Evolutionary conservation across 2,329 filamentous ascomycete genomes (phyloP).

Genomic region (Pleurostoma richardsiae): DNA sequence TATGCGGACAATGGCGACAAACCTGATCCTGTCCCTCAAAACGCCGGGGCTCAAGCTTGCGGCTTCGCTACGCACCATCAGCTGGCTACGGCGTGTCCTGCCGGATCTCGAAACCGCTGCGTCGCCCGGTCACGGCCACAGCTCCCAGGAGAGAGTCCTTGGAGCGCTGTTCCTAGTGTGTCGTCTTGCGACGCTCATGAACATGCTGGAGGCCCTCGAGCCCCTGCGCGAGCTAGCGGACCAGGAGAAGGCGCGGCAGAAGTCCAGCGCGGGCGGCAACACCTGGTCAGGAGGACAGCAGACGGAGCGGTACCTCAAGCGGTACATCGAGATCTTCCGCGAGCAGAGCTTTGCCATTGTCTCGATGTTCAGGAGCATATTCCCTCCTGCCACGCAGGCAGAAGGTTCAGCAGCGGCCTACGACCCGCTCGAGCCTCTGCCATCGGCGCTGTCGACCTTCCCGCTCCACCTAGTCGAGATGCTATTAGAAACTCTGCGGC

Average conservation of each 20-base stretch:
- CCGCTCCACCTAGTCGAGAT: constrained; percentile 78
- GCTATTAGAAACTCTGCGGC: constrained; percentile 68
- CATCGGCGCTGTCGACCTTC: constrained; percentile 77
- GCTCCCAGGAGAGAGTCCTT: constrained; percentile 58
- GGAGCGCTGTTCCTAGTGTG: constrained; percentile 85
- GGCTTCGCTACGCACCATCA: constrained; percentile 82
- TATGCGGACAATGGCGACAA: constrained; percentile 83
- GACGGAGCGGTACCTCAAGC: constrained; percentile 88
- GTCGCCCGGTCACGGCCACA: constrained; percentile 19
- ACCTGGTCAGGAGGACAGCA: constrained; percentile 74
- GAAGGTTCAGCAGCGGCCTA: constrained; percentile 6
- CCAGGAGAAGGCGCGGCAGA: constrained; percentile 61
- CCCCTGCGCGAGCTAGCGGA: constrained; percentile 86
- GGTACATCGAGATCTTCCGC: constrained; percentile 94
- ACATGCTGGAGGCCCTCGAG: constrained; percentile 76
- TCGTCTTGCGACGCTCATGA: constrained; percentile 71
- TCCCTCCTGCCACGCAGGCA: constrained; percentile 48
- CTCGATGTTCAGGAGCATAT: constrained; percentile 90
- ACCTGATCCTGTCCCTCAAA: constrained; percentile 74
- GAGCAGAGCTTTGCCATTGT: constrained; percentile 96
- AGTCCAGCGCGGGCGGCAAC: constrained; percentile 29
- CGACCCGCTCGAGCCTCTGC: constrained; percentile 54
- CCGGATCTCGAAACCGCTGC: constrained; percentile 61
- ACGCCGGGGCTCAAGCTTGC: constrained; percentile 79
- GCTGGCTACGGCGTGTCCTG: constrained; percentile 82